Conservation (phyloP, 148 eudicot species). For the Silene uniflora region DNA sequence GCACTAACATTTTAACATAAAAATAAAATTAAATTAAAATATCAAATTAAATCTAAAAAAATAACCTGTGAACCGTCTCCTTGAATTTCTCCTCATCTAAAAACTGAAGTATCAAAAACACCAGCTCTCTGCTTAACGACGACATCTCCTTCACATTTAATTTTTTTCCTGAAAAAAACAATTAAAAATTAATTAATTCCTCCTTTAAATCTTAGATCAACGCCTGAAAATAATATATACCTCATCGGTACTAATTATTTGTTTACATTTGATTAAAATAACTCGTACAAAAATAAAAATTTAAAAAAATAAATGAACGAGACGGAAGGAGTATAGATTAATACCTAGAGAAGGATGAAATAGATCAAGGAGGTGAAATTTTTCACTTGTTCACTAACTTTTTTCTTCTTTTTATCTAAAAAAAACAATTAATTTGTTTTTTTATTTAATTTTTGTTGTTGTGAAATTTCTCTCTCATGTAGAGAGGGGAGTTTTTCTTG, state of each 20-base stretch:
- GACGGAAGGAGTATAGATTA: neutral
- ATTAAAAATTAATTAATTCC: neutral
- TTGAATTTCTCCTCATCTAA: slow-evolving; percentile 95
- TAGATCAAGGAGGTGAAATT: slow-evolving; percentile 33
- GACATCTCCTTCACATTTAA: slow-evolving; percentile 42
- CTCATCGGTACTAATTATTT: too few relatives aligned
- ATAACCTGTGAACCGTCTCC: slow-evolving; percentile 73
- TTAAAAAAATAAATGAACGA: neutral
- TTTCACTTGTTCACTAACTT: neutral
- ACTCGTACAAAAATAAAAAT: neutral
- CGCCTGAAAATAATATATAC: neutral
- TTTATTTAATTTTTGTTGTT: slow-evolving; percentile 13
- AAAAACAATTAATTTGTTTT: slow-evolving; percentile 6
- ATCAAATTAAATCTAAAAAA: slow-evolving; percentile 9
- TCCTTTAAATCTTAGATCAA: slow-evolving; percentile 35
- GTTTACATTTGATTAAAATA: too few relatives aligned
- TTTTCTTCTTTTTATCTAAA: slow-evolving; percentile 1
- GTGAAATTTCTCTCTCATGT: slow-evolving; percentile 30
- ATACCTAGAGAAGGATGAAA: slow-evolving; percentile 12
- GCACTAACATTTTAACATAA: neutral
- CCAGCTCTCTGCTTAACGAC: slow-evolving; percentile 84
- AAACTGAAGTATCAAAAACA: slow-evolving; percentile 86
- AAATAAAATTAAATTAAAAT: neutral
- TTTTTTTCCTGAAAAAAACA: neutral
- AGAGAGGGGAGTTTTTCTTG: slow-evolving; percentile 23